Evolutionary conservation across 1,284 basidiomycete genomes (phyloP).

Genomic region (Cutaneotrichosporon sp.): DNA sequence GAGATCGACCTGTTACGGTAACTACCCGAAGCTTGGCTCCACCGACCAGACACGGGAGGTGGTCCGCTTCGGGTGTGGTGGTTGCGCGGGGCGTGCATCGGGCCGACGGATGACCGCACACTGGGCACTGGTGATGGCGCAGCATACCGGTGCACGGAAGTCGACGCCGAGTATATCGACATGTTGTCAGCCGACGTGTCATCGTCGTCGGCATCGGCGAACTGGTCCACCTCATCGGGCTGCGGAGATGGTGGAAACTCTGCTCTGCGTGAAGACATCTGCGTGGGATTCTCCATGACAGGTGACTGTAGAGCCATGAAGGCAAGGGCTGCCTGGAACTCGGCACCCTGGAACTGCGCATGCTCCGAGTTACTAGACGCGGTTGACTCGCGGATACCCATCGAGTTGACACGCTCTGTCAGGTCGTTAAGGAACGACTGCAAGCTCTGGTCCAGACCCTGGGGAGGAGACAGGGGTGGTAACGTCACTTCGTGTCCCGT

Average conservation of each 20-base stretch:
- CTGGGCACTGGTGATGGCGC: slow-evolving; percentile 23
- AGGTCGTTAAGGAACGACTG: slow-evolving; percentile 62
- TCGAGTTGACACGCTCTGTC: slow-evolving; percentile 59
- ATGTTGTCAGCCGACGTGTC: slow-evolving; percentile 41
- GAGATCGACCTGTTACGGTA: slow-evolving; percentile 23
- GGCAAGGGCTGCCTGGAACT: slow-evolving; percentile 44
- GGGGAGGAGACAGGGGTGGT: slow-evolving; percentile 42
- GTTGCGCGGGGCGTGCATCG: slow-evolving; percentile 15
- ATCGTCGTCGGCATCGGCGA: slow-evolving; percentile 60
- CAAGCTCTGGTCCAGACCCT: slow-evolving; percentile 56
- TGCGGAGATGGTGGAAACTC: slow-evolving; percentile 2
- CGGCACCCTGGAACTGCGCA: slow-evolving; percentile 41
- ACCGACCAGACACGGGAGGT: slow-evolving; percentile 27
- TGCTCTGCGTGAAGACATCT: neutral
- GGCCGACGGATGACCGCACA: slow-evolving; percentile 5
- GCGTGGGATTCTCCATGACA: slow-evolving; percentile 16
- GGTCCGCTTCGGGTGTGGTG: slow-evolving; percentile 21
- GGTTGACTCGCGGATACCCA: slow-evolving; percentile 55
- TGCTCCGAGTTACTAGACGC: slow-evolving; percentile 50
- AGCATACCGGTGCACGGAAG: slow-evolving; percentile 28
- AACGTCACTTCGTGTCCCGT: neutral
- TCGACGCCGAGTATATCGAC: slow-evolving; percentile 41
- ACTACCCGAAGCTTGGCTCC: slow-evolving; percentile 22
- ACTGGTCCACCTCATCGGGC: slow-evolving; percentile 52
- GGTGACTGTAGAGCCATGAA: slow-evolving; percentile 33